A percentile compares a stretch with the other conserved stretches of the same genome.
phyloP scores from a whole-genome alignment of 495 filamentous ascomycete species.

The Collariella sp. region DNA sequence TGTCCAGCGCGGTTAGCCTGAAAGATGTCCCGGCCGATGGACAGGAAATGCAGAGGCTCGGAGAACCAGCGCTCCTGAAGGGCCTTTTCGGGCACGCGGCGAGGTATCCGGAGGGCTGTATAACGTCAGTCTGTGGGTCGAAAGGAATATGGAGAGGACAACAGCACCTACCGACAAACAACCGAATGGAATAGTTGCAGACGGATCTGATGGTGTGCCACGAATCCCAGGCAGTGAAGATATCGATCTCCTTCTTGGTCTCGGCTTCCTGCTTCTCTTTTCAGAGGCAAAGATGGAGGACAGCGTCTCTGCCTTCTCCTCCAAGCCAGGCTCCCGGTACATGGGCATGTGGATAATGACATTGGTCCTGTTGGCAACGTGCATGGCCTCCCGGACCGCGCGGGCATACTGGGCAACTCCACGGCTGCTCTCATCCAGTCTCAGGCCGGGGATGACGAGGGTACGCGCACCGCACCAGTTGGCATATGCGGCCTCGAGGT shows the following conservation, averaged over 20 bases:
- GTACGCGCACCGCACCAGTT: constrained; percentile 85
- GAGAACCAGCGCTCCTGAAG: constrained; percentile 89
- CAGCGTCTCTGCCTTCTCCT: constrained; percentile 34
- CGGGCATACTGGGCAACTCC: constrained; percentile 65
- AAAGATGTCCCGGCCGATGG: constrained; percentile 59
- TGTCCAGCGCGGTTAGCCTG: constrained; percentile 69
- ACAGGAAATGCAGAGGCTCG: constrained; percentile 77
- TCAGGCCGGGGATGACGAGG: constrained; percentile 72
- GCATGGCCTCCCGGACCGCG: constrained; percentile 71
- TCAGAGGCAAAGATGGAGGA: constrained; percentile 25
- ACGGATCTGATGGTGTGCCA: constrained; percentile 83
- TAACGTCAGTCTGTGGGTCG: neutral
- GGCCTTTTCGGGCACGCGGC: constrained; percentile 60
- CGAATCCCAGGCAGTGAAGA: constrained; percentile 79
- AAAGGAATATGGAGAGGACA: neutral
- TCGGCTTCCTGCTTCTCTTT: constrained; percentile 7
- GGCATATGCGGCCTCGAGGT: constrained; percentile 85
- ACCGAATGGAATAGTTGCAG: constrained; percentile 74
- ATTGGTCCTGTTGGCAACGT: constrained; percentile 63
- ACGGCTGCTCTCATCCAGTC: constrained; percentile 33
- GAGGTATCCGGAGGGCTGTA: constrained; percentile 69
- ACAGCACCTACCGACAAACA: constrained; percentile 71
- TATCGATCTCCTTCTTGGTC: constrained; percentile 41
- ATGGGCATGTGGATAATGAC: constrained; percentile 76
- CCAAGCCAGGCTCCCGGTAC: constrained; percentile 46